Percentiles rank a stretch among this genome's conserved stretches.
Evolutionary conservation across 2,329 filamentous ascomycete genomes (phyloP).

Genomic region (Alternaria infectoria): DNA sequence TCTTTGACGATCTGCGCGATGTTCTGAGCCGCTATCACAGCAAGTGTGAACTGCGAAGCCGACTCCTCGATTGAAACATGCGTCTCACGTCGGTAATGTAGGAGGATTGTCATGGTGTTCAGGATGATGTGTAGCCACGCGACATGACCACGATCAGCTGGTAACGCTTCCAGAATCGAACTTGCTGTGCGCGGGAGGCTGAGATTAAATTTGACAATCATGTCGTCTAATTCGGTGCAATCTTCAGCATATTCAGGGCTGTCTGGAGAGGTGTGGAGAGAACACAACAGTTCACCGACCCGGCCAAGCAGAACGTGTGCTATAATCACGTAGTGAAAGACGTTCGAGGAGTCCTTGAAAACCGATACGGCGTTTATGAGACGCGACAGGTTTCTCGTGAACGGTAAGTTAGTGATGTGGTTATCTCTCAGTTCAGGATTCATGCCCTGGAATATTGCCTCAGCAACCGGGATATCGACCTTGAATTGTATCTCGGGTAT

Average conservation of each 20-base stretch:
- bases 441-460: constrained; percentile 31
- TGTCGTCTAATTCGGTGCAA: constrained; percentile 31
- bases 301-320: constrained; percentile 39
- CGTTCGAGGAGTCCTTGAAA: constrained; percentile 19
- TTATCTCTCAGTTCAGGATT: constrained; percentile 1
- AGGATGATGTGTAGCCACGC: constrained; percentile 36
- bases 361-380: constrained; percentile 19
- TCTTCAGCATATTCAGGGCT: constrained; percentile 30
- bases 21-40: constrained; percentile 34
- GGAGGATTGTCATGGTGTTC: constrained; percentile 30
- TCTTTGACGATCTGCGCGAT: constrained; percentile 36
- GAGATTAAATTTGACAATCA: constrained; percentile 34
- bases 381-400: constrained; percentile 29
- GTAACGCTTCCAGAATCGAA: constrained; percentile 27
- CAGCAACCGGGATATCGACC: constrained; percentile 36
- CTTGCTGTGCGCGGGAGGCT: constrained; percentile 32
- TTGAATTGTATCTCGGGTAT: constrained; percentile 41
- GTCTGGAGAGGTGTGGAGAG: constrained; percentile 30
- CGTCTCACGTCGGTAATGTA: constrained; percentile 27
- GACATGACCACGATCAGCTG: constrained; percentile 24
- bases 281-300: constrained; percentile 34
- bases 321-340: constrained; percentile 31
- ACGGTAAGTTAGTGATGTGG: constrained; percentile 16
- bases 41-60: constrained; percentile 15
- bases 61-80: neutral